Base-by-base conservation (phyloP, 1,284 basidiomycete genomes). In the Earliella scabrosa region DNA sequence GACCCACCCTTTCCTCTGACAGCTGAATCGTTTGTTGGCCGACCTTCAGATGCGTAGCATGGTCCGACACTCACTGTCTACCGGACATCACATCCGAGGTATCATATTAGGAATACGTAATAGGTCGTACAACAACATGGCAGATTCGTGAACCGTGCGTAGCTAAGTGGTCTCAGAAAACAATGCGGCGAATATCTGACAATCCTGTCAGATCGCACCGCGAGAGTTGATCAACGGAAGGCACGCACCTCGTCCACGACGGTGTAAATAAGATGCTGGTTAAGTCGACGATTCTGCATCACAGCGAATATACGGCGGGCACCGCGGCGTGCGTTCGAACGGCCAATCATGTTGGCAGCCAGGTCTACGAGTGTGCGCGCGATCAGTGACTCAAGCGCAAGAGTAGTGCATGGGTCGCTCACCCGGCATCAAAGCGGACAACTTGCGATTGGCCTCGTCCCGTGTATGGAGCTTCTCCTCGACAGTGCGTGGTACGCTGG, bases 281-380 rank as follows among this genome's bases (percentile, higher is more conserved):
- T 98, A 34, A 98, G 77, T 18, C 96, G 81, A 51, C 88, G 82
- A 68, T 98, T 98, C 72, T 98, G 97, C 43, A 98, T 71, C 0
- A 96, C 92, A 2, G 94, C 88, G 69, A 98, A 98, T 58, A 97
- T 89, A 47, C 93, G 82, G 45, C 94, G 82, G 3, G 96, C 95
- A 6, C 95, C 97, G 41, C 94, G 82, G 7, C 95, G 83, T 10
- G 96, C 95, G 70, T 98, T 98, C 2, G 93, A 89, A 23, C 95
- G 82, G 9, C 97, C 97, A 60, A 98, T 97, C 87, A 98, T 93
- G 67, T 97, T 98, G 6, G 96, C 93, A 27, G 93, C 95, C 44
- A 98, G 74, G 66, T 98, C 97, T 95, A 59, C 2, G 18, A 26
- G n/a, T 20, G 24, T 52, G 57, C n/a, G 43, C 26, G 24, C 45